Conservation (phyloP, 305 asterid species). For the Solanum hybrid region DNA sequence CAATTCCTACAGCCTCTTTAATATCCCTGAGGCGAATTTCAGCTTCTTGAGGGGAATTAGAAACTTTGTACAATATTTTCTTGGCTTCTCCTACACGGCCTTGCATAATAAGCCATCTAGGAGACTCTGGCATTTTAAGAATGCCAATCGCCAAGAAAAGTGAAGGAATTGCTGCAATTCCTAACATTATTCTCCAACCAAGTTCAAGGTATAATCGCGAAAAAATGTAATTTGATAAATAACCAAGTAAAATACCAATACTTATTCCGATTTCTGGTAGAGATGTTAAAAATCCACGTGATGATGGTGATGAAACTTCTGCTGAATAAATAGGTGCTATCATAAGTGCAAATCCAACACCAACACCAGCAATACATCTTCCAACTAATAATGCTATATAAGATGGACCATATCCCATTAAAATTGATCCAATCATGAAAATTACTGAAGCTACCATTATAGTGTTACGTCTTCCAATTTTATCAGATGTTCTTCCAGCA, state of each 20-base stretch:
- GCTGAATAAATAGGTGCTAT: conserved; percentile 76
- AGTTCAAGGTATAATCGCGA: conserved; percentile 23
- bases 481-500: conserved; percentile 68
- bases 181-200: conserved; percentile 78
- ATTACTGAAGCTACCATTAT: conserved; percentile 43
- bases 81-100: conserved; percentile 54
- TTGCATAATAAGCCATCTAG: conserved; percentile 63
- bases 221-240: conserved; percentile 41
- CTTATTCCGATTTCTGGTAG: conserved; percentile 73
- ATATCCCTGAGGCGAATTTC: conserved; percentile 38
- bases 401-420: conserved; percentile 56
- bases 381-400: conserved; percentile 42
- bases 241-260: conserved; percentile 52
- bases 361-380: conserved; percentile 59
- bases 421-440: conserved; percentile 52
- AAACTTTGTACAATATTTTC: conserved; percentile 34
- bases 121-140: conserved; percentile 20
- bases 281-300: conserved; percentile 54
- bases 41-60: conserved; percentile 38
- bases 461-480: conserved; percentile 57
- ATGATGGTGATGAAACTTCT: conserved; percentile 53
- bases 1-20: conserved; percentile 41
- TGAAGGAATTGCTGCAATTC: conserved; percentile 62
- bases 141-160: conserved; percentile 38
- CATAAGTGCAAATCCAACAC: conserved; percentile 77